Conservation (phyloP, 345 rosid species). For the Euphorbia lathyris region DNA sequence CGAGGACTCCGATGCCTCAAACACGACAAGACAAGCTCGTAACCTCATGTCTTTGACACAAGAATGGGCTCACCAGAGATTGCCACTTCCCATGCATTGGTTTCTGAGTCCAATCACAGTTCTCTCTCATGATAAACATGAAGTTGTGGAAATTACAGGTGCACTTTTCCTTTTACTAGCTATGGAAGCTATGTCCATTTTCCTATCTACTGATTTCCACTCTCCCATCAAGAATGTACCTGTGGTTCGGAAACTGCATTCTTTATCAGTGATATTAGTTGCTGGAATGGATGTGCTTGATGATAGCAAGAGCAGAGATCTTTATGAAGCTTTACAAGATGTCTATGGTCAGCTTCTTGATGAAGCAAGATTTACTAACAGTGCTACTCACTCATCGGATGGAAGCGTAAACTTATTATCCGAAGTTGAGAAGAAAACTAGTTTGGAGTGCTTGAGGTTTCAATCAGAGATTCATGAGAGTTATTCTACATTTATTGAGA, state of each 20-base stretch:
- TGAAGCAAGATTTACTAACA: conserved; percentile 30
- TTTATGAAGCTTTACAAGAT: conserved; percentile 69
- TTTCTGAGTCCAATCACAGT: conserved; percentile 81
- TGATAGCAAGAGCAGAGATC: conserved; percentile 59
- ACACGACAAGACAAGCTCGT: conserved; percentile 31
- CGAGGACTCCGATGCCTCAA: conserved; percentile 57
- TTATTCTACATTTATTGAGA: conserved; percentile 66
- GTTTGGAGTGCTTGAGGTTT: conserved; percentile 52
- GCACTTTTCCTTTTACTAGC: conserved; percentile 84
- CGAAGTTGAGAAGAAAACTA: conserved; percentile 21
- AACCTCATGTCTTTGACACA: conserved; percentile 28
- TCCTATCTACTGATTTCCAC: conserved; percentile 30
- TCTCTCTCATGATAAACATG: conserved; percentile 34
- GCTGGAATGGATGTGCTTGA: conserved; percentile 71
- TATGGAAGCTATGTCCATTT: conserved; percentile 55
- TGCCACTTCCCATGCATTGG: conserved; percentile 88
- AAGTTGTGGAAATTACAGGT: conserved; percentile 50
- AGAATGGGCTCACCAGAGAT: conserved; percentile 86
- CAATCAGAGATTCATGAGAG: conserved; percentile 65
- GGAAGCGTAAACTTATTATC: conserved; percentile 9
- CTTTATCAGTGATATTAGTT: conserved; percentile 64
- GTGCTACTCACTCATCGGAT: conserved; percentile 3
- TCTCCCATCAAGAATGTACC: conserved; percentile 57
- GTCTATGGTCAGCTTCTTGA: conserved; percentile 63
- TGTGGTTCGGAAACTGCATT: conserved; percentile 83